Evolutionary conservation across 2,329 filamentous ascomycete genomes (phyloP), one percentile per base, ranked within the genome.

Genomic region (Trichoderma endophyticum): DNA sequence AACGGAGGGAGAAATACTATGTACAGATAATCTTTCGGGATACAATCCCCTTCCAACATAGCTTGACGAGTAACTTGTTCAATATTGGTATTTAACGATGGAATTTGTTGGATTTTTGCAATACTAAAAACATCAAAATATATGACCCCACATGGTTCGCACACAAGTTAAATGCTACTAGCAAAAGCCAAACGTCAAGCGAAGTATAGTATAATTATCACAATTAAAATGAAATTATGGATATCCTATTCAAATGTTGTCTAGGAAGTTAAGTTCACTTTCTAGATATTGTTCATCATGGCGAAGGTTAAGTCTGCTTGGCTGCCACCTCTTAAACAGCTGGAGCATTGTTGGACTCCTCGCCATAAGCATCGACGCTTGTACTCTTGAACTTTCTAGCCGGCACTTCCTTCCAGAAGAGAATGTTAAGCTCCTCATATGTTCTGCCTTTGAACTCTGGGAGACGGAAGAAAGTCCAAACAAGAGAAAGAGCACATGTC

Each of bases 381-480:
- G 48, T 54, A 24, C 48, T 54, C 18, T 54, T 54, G 1, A 81
- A 81, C 54, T 77, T 77, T 69, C 79, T 77, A 24, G 80, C 79
- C n/a, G 79, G 57, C 8, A 81, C 75, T 15, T 71, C 67, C 59
- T 76, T 71, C 71, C 80, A 78, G 64, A 81, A 81, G 6, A 81
- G 76, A 65, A 78, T 30, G 64, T 81, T 79, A 62, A 81, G 70
- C 74, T 85, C 83, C 3, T 82, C 83, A 72, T 83, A 85, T 0
- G 82, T 83, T 11, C 83, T 79, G 11, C 82, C 86, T 70, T 84
- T 86, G 0, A 87, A 86, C 75, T 90, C 88, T 6, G 86, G 87
- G 3, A 88, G 78, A 67, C 84, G 84, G 75, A 81, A 81, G 74
- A 80, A 87, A 0, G 86, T 84, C 82, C 88, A 89, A 1, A 83